Evolutionary conservation across 768 basidiomycete species (phyloP), one percentile per base, ranked within the genome.

Genomic region (Boletus eberwhitei): DNA sequence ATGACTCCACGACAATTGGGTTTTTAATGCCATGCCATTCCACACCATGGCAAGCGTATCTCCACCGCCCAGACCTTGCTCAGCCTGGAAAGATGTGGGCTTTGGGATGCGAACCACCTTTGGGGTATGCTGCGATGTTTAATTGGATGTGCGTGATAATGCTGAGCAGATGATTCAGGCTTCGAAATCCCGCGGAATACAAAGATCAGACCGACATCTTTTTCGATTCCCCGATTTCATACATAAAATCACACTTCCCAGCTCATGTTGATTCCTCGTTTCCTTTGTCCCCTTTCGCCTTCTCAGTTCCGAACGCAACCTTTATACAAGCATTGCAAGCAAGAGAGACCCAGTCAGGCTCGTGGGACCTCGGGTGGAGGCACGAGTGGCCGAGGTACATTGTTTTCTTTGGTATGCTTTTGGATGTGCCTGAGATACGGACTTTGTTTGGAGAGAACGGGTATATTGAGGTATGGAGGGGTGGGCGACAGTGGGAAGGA

Each of bases 1-100:
- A 74, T 8, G 74, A 84, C 19, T 73, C 88, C 24, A 77, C 77
- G 4, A 76, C 79, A 19, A 73, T 96, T 21, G 93, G 90, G 1
- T 85, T 93, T 63, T 72, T 98, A 21, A 95, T 93, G 90, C 96
- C 97, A 11, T 99, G 97, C 59, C 96, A 99, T 73, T 97, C 95
- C 21, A 92, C 90, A 1, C 96, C 96, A 6, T 93, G 90, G 74
- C 88, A 92, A 64, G 85, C 93, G 2, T 87, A 93, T 69, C 67
- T 98, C 8, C 97, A 98, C 68, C 76, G 83, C 19, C 73, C 75
- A 24, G 79, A 87, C 46, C 77, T 92, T 9, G 82, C 81, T 21
- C 66, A 74, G 13, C 60, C 59, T 2, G 81, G 82, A 8, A 72
- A 74, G 49, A 74, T 87, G 63, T 98, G 95, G 93, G 83, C 88